These are phyloP conservation scores for Yamadazyma trypodendri DNA, from an alignment of 1,139 yeast species.

Conservation along the genomic window DNA sequence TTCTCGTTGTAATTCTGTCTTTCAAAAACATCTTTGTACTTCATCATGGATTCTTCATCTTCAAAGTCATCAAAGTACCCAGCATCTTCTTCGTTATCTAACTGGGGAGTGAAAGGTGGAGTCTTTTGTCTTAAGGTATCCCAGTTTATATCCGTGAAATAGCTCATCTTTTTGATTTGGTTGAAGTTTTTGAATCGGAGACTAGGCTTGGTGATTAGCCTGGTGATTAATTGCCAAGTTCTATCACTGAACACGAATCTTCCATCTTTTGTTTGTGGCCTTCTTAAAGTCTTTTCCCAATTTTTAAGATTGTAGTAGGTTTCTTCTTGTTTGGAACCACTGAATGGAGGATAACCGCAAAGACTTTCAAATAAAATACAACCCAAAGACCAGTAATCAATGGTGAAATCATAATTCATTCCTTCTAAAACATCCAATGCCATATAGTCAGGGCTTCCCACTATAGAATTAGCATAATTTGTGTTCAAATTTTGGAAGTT, in stretches of 20 bases:
- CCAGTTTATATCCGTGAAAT: slow-evolving; percentile 83
- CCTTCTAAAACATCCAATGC: slow-evolving; percentile 97
- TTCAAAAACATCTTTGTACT: slow-evolving; percentile 94
- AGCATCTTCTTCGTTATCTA: slow-evolving; percentile 96
- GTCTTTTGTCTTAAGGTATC: slow-evolving; percentile 60
- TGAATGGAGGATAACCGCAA: slow-evolving; percentile 95
- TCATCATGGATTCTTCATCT: slow-evolving; percentile 95
- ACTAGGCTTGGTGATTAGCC: slow-evolving; percentile 76
- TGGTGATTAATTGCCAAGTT: slow-evolving; percentile 87
- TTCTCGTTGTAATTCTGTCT: slow-evolving; percentile 83
- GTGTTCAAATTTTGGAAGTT: slow-evolving; percentile 51
- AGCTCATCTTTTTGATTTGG: slow-evolving; percentile 76
- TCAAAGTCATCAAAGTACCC: slow-evolving; percentile 98
- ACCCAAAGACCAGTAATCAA: slow-evolving; percentile 98
- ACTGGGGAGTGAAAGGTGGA: slow-evolving; percentile 96
- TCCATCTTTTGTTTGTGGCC: slow-evolving; percentile 93
- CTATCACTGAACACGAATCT: slow-evolving; percentile 91
- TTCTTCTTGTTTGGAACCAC: slow-evolving; percentile 91
- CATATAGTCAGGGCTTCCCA: slow-evolving; percentile 99
- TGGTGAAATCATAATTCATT: slow-evolving; percentile 88
- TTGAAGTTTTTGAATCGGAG: slow-evolving; percentile 73
- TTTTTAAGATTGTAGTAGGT: slow-evolving; percentile 91
- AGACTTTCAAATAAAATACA: slow-evolving; percentile 91
- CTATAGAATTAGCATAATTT: slow-evolving; percentile 77
- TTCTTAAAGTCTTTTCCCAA: slow-evolving; percentile 83